These are phyloP conservation scores for Boletus rubescentipes DNA, from an alignment of 768 basidiomycete species.

Conservation along the genomic window DNA sequence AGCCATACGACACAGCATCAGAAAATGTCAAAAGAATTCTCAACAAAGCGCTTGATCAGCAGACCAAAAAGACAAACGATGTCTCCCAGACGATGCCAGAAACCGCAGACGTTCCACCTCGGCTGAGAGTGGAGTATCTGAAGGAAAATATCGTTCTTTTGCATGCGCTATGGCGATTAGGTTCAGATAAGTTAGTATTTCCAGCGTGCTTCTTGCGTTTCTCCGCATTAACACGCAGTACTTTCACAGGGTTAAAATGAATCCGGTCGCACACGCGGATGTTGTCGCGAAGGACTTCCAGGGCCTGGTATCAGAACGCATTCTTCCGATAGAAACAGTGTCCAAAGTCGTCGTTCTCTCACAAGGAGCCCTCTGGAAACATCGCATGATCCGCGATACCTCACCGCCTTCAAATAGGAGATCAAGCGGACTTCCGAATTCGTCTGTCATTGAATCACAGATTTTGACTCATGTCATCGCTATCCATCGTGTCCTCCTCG, in stretches of 20 bases:
- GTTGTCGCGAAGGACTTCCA: constrained; percentile 56
- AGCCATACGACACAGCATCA: constrained; percentile 83
- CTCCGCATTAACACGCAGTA: constrained; percentile 1
- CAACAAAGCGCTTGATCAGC: constrained; percentile 61
- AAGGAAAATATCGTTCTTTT: constrained; percentile 74
- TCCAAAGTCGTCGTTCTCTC: constrained; percentile 69
- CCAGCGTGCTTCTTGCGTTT: neutral
- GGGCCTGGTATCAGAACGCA: constrained; percentile 61
- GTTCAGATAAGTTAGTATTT: constrained; percentile 53
- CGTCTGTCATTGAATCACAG: constrained; percentile 55
- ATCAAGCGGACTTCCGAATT: constrained; percentile 21
- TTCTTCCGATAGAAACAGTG: constrained; percentile 74
- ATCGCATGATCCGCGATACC: constrained; percentile 66
- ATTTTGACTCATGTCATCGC: constrained; percentile 68
- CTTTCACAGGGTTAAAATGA: constrained; percentile 36
- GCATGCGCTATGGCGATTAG: constrained; percentile 68
- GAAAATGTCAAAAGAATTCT: constrained; percentile 82
- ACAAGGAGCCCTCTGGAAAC: constrained; percentile 83
- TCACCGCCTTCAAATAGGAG: constrained; percentile 30
- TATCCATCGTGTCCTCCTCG: constrained; percentile 60
- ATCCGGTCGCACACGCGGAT: constrained; percentile 47
- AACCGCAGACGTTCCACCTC: constrained; percentile 41
- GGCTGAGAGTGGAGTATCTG: constrained; percentile 59
- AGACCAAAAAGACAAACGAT: constrained; percentile 46
- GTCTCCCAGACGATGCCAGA: constrained; percentile 33